Evolutionary conservation across 148 eudicot species (phyloP), one percentile per base, ranked within the genome.

Genomic region (Simmondsia chinensis): DNA sequence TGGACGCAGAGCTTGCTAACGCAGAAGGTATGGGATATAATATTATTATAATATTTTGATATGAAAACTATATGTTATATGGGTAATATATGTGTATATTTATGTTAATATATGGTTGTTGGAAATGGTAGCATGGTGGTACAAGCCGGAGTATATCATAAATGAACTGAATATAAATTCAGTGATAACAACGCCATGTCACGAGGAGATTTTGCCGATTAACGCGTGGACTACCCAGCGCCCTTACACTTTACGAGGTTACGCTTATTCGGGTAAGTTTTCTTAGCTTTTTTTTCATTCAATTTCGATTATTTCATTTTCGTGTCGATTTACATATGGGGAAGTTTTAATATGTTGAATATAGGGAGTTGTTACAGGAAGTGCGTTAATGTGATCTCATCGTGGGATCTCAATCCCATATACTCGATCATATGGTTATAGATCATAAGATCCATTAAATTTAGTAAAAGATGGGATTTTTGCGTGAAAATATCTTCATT

Each of bases 121-220:
- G 15, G 9, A 11, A 30, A 15, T 47, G 49, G 73, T 77, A 89
- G 95, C 84, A 7, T 89, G 97, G 97, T 89, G 97, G 95, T 84
- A 89, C 58, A 89, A 81, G 63, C 85, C 85, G 3, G 95, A 84
- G 64, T 53, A 73, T 67, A 84, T 81, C n/a, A 84, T 89, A 43
- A 89, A 84, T 50, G 97, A 89, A 73, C 61, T 89, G n/a, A 89
- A 89, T 45, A 76, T 75, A 29, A 89, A 89, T 59, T 89, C 97
- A n/a, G 97, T 79, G 38, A 84, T 89, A 21, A 89, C 95, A 0
- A 69, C 95, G 1, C 97, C 97, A 0, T 69, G 80, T 25, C 97
- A 89, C 37, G 80, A 81, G 15, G 95, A 84, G 47, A 76, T 89
- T 1, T 46, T 89, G 71, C 74, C 82, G 15, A 84, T 84, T 7